These are phyloP conservation scores for Malbranchea cinnamomea DNA, from an alignment of 2,329 filamentous ascomycete species.

Conservation along the genomic window DNA sequence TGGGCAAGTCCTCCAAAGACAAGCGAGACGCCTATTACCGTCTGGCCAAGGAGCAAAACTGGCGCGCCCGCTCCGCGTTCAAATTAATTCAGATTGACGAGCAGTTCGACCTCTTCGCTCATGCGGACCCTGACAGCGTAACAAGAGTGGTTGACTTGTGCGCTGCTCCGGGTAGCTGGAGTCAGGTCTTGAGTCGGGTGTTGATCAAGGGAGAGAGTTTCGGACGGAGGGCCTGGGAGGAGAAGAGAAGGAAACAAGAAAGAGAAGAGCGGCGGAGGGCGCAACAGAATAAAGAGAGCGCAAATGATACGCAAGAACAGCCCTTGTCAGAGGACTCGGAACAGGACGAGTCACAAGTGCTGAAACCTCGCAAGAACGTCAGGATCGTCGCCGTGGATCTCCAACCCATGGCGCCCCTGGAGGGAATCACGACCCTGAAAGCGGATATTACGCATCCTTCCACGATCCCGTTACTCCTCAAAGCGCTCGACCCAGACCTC, in stretches of 20 bases:
- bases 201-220: conserved; percentile 89
- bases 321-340: conserved; percentile 4
- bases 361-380: conserved; percentile 51
- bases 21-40: conserved; percentile 97
- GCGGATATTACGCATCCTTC: conserved; percentile 96
- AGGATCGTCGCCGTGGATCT: conserved; percentile 94
- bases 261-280: conserved; percentile 14
- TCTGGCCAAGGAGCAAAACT: conserved; percentile 96
- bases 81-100: conserved; percentile 91
- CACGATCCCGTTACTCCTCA: conserved; percentile 76
- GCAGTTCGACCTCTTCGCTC: conserved; percentile 87
- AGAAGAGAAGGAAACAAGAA: conserved; percentile 53
- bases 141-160: conserved; percentile 91
- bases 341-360: conserved; percentile 15
- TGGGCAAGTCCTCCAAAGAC: conserved; percentile 98
- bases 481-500: conserved; percentile 63
- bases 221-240: conserved; percentile 71
- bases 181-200: conserved; percentile 84
- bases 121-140: conserved; percentile 47
- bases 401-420: conserved; percentile 86
- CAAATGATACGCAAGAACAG: conserved; percentile 18
- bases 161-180: conserved; percentile 93
- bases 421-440: conserved; percentile 80
- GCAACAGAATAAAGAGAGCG: conserved; percentile 8
- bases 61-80: conserved; percentile 90